phyloP scores from a whole-genome alignment of 148 eudicot genomes.

The Dianthus caryophyllus region DNA sequence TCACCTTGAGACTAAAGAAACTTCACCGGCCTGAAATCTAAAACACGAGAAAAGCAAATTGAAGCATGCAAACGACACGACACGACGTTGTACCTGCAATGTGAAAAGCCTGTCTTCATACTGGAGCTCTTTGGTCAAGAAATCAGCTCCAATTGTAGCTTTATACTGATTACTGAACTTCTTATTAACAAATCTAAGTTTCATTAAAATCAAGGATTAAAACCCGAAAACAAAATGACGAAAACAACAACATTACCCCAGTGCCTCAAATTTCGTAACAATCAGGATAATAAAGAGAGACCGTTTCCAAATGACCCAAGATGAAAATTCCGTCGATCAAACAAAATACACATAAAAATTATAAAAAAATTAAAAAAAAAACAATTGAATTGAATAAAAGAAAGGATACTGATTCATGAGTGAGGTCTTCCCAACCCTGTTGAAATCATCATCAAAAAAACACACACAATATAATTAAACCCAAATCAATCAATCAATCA shows the following conservation, averaged over 20 bases:
- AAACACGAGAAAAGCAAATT: not conserved
- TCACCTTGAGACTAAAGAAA: not conserved
- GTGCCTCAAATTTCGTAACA: too few species aligned
- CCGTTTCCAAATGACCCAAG: too few species aligned
- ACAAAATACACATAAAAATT: too few species aligned
- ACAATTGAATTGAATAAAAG: not conserved
- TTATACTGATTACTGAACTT: slow-evolving; percentile 66
- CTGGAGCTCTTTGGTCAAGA: slow-evolving; percentile 61
- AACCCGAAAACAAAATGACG: too few species aligned
- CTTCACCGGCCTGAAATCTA: not conserved
- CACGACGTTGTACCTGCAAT: slow-evolving; percentile 65
- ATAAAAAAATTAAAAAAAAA: not conserved
- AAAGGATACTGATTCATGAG: slow-evolving; percentile 76
- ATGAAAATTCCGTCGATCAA: too few species aligned
- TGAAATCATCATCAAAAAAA: slow-evolving; percentile 22
- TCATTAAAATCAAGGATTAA: slow-evolving; percentile 26
- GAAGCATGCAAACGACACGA: not conserved
- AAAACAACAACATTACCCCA: too few species aligned
- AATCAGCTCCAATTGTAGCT: slow-evolving; percentile 72
- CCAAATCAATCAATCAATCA: slow-evolving; percentile 1
- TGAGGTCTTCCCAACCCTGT: slow-evolving; percentile 73
- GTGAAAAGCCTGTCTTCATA: slow-evolving; percentile 64
- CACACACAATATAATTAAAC: slow-evolving; percentile 16
- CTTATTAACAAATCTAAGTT: slow-evolving; percentile 57
- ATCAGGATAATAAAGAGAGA: too few species aligned